Conservation (phyloP, 768 basidiomycete genomes). For the Serendipita sp. region DNA sequence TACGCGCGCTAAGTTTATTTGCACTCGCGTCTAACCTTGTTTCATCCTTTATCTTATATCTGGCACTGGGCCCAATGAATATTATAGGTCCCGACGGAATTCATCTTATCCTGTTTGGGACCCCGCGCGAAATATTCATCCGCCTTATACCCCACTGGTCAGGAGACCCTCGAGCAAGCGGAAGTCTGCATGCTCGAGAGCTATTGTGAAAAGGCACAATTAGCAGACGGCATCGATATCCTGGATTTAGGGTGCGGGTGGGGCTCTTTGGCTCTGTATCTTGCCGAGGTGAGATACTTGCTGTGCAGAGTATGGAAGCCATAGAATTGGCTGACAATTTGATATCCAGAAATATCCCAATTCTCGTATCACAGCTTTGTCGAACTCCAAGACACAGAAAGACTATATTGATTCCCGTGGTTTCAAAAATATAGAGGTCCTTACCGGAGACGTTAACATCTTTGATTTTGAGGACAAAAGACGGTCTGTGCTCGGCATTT, state of each 20-base stretch:
- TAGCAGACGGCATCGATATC: slow-evolving; percentile 44
- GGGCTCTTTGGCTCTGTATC: slow-evolving; percentile 53
- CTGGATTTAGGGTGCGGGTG: slow-evolving; percentile 61
- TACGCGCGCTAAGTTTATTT: slow-evolving; percentile 15
- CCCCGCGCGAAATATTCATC: slow-evolving; percentile 51
- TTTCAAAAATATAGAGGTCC: slow-evolving; percentile 40
- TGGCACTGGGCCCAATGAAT: neutral
- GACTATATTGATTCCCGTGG: slow-evolving; percentile 40
- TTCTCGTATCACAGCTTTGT: slow-evolving; percentile 42
- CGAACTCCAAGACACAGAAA: slow-evolving; percentile 55
- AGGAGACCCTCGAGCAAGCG: slow-evolving; percentile 40
- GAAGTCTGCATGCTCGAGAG: slow-evolving; percentile 49
- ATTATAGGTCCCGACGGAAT: slow-evolving; percentile 36
- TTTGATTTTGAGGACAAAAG: slow-evolving; percentile 37
- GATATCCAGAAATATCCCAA: slow-evolving; percentile 46
- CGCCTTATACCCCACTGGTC: slow-evolving; percentile 44
- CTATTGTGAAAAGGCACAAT: slow-evolving; percentile 47
- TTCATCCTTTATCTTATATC: neutral
- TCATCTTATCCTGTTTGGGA: slow-evolving; percentile 50
- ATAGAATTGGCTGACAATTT: neutral
- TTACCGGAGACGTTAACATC: slow-evolving; percentile 52
- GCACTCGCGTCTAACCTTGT: neutral
- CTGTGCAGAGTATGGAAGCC: neutral
- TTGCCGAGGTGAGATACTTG: slow-evolving; percentile 33
- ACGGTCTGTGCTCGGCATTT: slow-evolving; percentile 20